phyloP scores from a whole-genome alignment of 2,329 filamentous ascomycete genomes.

The Penicillium sp. region DNA sequence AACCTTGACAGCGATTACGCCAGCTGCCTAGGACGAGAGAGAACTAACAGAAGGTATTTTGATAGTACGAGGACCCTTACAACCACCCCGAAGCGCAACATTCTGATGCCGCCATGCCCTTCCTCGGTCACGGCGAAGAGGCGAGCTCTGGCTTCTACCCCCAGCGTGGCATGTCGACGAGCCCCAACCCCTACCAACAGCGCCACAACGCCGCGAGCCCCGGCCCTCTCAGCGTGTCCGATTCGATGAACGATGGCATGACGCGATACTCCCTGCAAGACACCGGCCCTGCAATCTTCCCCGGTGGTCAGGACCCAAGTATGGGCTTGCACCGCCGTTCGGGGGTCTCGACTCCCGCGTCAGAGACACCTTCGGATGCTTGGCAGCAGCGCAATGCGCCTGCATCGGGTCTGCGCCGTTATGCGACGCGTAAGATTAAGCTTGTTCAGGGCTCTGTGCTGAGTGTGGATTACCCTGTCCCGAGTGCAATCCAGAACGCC shows the following conservation, averaged over 20 bases:
- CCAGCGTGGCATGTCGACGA: constrained; percentile 3
- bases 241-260: constrained; percentile 27
- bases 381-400: constrained; percentile 79
- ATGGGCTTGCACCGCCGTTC: constrained; percentile 48
- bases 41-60: not conserved
- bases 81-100: not conserved
- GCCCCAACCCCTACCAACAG: constrained; percentile 4
- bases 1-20: not conserved
- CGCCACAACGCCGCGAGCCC: constrained; percentile 22
- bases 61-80: constrained; percentile 2
- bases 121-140: constrained; percentile 24
- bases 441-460: constrained; percentile 94
- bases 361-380: constrained; percentile 70
- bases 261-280: constrained; percentile 39
- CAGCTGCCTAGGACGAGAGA: not conserved
- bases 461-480: constrained; percentile 95
- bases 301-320: constrained; percentile 46
- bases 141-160: not conserved
- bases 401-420: constrained; percentile 70
- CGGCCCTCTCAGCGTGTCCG: constrained; percentile 1
- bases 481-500: constrained; percentile 95
- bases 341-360: constrained; percentile 58
- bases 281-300: constrained; percentile 63
- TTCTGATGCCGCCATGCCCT: constrained; percentile 1
- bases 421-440: constrained; percentile 95